A percentile compares a stretch with the other conserved stretches of the same genome.
These are phyloP conservation scores for Hibiscus trionum DNA, from an alignment of 345 rosid species.

Conservation along the genomic window DNA sequence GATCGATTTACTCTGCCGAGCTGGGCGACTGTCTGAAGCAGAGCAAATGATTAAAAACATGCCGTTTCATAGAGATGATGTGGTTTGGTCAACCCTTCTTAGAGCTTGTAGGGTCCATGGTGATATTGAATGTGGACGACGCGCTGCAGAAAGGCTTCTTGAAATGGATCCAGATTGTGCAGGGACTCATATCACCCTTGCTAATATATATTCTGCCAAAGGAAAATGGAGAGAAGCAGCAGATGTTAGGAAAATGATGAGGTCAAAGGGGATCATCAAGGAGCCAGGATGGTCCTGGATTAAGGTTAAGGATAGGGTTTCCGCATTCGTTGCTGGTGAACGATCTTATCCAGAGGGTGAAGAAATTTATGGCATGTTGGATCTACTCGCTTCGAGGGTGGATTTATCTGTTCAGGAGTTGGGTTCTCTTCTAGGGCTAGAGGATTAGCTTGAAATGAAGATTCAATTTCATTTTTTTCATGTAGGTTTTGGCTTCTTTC, in stretches of 20 bases:
- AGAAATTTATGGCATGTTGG: slow-evolving; percentile 44
- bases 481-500: not conserved
- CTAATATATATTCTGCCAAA: slow-evolving; percentile 34
- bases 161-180: slow-evolving; percentile 50
- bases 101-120: slow-evolving; percentile 59
- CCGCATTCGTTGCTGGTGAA: slow-evolving; percentile 67
- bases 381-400: slow-evolving; percentile 29
- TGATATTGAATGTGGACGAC: slow-evolving; percentile 56
- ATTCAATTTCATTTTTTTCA: not conserved
- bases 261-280: slow-evolving; percentile 63
- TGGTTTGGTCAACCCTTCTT: slow-evolving; percentile 82
- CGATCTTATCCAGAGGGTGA: slow-evolving; percentile 42
- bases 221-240: slow-evolving; percentile 87
- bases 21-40: slow-evolving; percentile 67
- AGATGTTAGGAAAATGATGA: slow-evolving; percentile 56
- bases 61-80: slow-evolving; percentile 66
- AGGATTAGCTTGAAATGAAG: slow-evolving; percentile 6
- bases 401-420: slow-evolving; percentile 24
- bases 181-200: too few relatives aligned
- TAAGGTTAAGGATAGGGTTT: slow-evolving; percentile 42
- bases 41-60: slow-evolving; percentile 62
- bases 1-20: slow-evolving; percentile 81
- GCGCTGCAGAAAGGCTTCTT: slow-evolving; percentile 56
- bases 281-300: slow-evolving; percentile 90
- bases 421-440: slow-evolving; percentile 16